A percentile compares a stretch with the other conserved stretches of the same genome.
Evolutionary conservation across 2,329 filamentous ascomycete species (phyloP).

Genomic region (Atkinsonella hypoxylon): DNA sequence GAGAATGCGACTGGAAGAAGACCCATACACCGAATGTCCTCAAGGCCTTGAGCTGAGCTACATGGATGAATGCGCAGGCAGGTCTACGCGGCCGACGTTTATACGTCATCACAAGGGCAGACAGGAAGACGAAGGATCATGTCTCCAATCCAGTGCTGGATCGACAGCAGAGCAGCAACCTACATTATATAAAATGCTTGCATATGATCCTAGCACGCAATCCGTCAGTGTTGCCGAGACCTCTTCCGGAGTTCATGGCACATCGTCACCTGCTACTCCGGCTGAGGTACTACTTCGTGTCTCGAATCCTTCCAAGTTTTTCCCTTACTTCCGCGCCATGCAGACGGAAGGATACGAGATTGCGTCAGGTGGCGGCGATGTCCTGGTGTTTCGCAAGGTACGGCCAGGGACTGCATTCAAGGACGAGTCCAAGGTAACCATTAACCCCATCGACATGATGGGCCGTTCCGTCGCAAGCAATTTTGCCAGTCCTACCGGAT

Average conservation of each 20-base stretch:
- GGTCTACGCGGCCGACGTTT: constrained; percentile 22
- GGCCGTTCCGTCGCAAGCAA: constrained; percentile 37
- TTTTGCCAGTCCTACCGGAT: constrained; percentile 54
- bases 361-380: constrained; percentile 47
- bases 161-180: constrained; percentile 4
- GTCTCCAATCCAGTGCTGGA: neutral
- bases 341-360: constrained; percentile 54
- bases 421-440: constrained; percentile 4
- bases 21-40: constrained; percentile 31
- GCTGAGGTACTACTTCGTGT: constrained; percentile 48
- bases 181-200: constrained; percentile 49
- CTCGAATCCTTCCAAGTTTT: constrained; percentile 51
- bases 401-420: constrained; percentile 14
- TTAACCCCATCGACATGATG: constrained; percentile 51
- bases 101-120: constrained; percentile 19
- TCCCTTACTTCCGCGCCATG: constrained; percentile 48
- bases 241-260: constrained; percentile 38
- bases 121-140: neutral
- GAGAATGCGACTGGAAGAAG: constrained; percentile 14
- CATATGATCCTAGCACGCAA: constrained; percentile 49
- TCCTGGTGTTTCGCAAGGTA: constrained; percentile 56
- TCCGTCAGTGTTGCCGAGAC: constrained; percentile 48
- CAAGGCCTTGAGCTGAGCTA: constrained; percentile 38
- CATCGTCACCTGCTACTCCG: constrained; percentile 39
- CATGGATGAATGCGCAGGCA: constrained; percentile 28